Evolutionary conservation across 805 yeast genomes (phyloP), one percentile per base, ranked within the genome.

Genomic region (Nakazawaea pomicola): DNA sequence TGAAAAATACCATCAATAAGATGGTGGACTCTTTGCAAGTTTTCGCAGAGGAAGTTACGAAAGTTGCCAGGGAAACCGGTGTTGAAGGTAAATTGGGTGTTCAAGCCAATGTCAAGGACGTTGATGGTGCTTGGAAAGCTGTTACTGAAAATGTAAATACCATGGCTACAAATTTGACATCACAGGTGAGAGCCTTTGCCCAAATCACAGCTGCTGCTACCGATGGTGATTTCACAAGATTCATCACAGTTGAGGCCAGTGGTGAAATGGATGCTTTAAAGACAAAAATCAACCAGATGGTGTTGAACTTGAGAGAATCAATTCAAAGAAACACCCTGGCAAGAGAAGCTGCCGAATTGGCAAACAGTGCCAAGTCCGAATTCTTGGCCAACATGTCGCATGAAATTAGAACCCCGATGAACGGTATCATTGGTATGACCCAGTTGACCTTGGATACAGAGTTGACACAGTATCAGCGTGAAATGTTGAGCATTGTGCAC

Each of bases 141-240:
- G 87, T 87, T 54, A 87, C 95, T 20, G 84, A 93, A 15, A 87
- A 87, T 62, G 96, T 87, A 49, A 87, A 87, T 57, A 86, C 91
- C 18, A 87, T 87, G 96, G 95, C 96, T 39, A 80, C 91, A n/a
- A 87, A 87, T 58, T 74, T 87, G 58, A 87, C 96, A 0, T 82
- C 95, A 1, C 96, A 87, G 65, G 95, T 87, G 55, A 76, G 95
- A 62, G 95, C 95, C 0, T 87, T 87, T 66, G 95, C 95, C 29
- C 95, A 87, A 58, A 87, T 87, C 53, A 87, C 96, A 0, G 95
- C 93, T 19, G 93, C 96, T 21, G 95, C 95, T 11, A 86, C 95
- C 2, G 95, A 87, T 62, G 95, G 95, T 57, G 95, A 87, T 58
- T 87, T 87, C 61, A 87, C 95, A 0, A 72, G 91, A 49, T 83